Conservation (phyloP, 306 rosid genomes). For the Vachellia pachyceras region DNA sequence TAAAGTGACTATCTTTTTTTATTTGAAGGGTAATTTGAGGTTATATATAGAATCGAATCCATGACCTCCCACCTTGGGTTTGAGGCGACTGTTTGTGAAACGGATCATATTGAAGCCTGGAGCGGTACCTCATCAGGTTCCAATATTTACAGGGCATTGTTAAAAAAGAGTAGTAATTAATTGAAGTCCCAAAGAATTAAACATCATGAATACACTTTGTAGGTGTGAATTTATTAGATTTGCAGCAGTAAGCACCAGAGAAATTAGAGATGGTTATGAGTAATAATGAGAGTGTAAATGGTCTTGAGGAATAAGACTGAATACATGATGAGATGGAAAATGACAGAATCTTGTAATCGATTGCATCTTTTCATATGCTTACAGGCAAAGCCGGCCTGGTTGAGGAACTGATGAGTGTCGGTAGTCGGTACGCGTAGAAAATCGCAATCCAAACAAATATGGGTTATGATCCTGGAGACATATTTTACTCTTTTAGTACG, state of each 20-base stretch:
- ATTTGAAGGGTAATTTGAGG: no score
- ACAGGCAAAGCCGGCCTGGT: not conserved
- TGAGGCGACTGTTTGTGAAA: slow-evolving; percentile 19
- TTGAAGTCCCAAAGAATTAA: not conserved
- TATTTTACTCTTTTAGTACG: not conserved
- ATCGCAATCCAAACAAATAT: not conserved
- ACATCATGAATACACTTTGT: not conserved
- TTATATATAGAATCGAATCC: no score
- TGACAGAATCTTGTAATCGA: not conserved
- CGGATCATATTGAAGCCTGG: not conserved
- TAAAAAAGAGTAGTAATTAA: not conserved
- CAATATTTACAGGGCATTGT: not conserved
- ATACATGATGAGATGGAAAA: not conserved
- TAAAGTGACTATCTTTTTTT: no score
- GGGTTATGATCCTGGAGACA: not conserved
- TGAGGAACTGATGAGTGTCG: not conserved
- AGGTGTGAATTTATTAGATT: no score
- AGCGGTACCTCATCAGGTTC: not conserved
- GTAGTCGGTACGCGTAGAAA: slow-evolving; percentile 3
- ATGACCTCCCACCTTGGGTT: no score
- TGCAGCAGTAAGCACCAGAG: not conserved
- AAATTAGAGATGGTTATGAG: not conserved
- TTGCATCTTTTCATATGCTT: not conserved
- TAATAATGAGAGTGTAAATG: not conserved
- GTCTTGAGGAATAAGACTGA: not conserved